phyloP scores from a whole-genome alignment of 1,284 basidiomycete species.

The Cryptococcus sp. region DNA sequence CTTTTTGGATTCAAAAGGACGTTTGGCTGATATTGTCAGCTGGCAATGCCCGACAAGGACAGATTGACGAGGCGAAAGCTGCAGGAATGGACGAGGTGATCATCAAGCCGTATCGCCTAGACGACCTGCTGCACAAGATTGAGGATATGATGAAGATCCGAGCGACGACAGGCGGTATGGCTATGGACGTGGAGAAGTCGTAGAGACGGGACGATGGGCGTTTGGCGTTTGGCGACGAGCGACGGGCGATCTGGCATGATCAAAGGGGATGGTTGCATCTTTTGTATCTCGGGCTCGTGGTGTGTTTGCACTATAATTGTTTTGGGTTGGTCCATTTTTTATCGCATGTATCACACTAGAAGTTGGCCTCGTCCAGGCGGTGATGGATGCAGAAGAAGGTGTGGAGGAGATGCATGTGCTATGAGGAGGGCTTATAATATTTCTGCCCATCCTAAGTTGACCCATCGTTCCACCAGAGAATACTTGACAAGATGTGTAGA shows the following conservation, averaged over 20 bases:
- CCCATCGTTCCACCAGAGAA: conserved; percentile 41
- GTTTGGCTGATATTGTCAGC: conserved; percentile 7
- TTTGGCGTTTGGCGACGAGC: no score
- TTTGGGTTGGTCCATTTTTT: no score
- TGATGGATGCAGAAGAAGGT: no score
- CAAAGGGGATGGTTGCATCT: no score
- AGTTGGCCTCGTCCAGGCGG: no score
- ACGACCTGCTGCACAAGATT: conserved; percentile 31
- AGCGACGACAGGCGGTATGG: neutral
- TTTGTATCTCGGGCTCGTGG: no score
- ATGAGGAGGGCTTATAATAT: conserved; percentile 32
- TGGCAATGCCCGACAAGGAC: conserved; percentile 36
- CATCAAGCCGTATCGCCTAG: conserved; percentile 37
- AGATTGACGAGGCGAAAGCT: conserved; percentile 31
- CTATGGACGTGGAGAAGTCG: no score
- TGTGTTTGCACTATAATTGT: no score
- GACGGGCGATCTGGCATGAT: no score
- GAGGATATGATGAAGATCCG: conserved; percentile 29
- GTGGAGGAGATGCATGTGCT: neutral
- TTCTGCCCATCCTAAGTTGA: conserved; percentile 44
- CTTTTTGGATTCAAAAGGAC: neutral
- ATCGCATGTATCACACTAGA: no score
- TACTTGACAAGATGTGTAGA: conserved; percentile 47
- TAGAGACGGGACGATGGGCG: no score
- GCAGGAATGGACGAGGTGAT: conserved; percentile 33